Conservation (phyloP, 2,329 filamentous ascomycete species). For the Diaporthe velutina region DNA sequence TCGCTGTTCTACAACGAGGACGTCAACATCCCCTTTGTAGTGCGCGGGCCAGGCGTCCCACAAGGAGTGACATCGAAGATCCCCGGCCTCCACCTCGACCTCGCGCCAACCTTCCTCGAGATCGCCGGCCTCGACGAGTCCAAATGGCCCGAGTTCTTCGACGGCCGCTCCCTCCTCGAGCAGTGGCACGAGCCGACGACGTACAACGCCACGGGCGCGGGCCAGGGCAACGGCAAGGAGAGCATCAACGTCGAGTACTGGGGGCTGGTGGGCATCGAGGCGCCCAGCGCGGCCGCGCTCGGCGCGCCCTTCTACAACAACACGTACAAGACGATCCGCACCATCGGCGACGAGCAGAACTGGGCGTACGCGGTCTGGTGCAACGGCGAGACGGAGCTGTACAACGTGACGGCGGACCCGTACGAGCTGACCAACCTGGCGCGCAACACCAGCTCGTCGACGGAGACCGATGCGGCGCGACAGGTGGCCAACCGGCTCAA, state of each 20-base stretch:
- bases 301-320: slow-evolving; percentile 47
- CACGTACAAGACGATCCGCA: slow-evolving; percentile 47
- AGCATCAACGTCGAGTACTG: slow-evolving; percentile 47
- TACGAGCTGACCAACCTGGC: slow-evolving; percentile 45
- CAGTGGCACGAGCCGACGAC: slow-evolving; percentile 46
- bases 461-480: slow-evolving; percentile 50
- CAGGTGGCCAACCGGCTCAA: slow-evolving; percentile 66
- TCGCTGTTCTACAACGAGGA: slow-evolving; percentile 47
- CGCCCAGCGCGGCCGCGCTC: slow-evolving; percentile 50
- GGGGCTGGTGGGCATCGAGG: slow-evolving; percentile 44
- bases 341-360: slow-evolving; percentile 43
- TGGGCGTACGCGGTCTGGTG: slow-evolving; percentile 49
- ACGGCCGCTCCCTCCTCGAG: slow-evolving; percentile 47
- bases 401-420: slow-evolving; percentile 47
- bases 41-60: slow-evolving; percentile 47
- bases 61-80: slow-evolving; percentile 40
- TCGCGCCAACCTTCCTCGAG: slow-evolving; percentile 48
- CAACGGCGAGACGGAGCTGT: slow-evolving; percentile 48
- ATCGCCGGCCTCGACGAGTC: slow-evolving; percentile 44
- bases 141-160: slow-evolving; percentile 45
- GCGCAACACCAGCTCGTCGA: slow-evolving; percentile 9
- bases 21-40: slow-evolving; percentile 48
- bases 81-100: slow-evolving; percentile 45
- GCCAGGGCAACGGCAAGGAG: slow-evolving; percentile 41
- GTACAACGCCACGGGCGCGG: slow-evolving; percentile 20